Percentiles rank a stretch among this genome's conserved stretches.
Evolutionary conservation across 257 asterid genomes (phyloP).

Genomic region (Galeopsis tetrahit): DNA sequence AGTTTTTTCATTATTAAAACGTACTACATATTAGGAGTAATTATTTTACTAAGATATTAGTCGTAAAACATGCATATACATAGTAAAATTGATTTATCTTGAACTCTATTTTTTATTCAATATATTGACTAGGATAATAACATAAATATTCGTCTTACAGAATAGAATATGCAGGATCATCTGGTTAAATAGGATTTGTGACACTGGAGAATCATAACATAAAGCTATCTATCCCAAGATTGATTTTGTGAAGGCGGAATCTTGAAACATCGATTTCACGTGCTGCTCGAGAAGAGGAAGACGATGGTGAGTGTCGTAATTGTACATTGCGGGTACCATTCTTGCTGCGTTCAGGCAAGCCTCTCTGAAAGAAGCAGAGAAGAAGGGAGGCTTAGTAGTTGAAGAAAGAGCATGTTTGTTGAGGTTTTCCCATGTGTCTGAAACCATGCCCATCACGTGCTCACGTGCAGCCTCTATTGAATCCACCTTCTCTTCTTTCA

Average conservation of each 20-base stretch:
- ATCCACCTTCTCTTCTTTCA: constrained; percentile 39
- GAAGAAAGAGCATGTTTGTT: constrained; percentile 40
- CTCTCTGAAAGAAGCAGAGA: constrained; percentile 33
- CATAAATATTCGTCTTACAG: no score
- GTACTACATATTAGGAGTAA: no score
- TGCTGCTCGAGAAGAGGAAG: constrained; percentile 19
- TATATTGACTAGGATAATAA: no score
- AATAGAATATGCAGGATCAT: no score
- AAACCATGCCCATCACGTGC: constrained; percentile 37
- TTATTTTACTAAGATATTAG: no score
- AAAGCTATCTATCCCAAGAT: background rate
- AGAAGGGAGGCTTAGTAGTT: background rate
- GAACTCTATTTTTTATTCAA: no score
- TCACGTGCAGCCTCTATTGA: constrained; percentile 36
- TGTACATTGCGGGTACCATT: constrained; percentile 45
- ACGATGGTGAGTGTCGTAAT: constrained; percentile 15
- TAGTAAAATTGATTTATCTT: no score
- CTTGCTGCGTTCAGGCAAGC: constrained; percentile 44
- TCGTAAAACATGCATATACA: no score
- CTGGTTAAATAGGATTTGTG: no score
- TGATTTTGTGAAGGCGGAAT: background rate
- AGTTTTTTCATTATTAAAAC: no score
- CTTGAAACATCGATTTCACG: constrained; percentile 1
- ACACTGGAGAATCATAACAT: no score
- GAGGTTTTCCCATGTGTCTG: constrained; percentile 43